A percentile compares a stretch with the other conserved stretches of the same genome.
Conservation (phyloP, 805 yeast species). For the Myxozyma neotropica region DNA sequence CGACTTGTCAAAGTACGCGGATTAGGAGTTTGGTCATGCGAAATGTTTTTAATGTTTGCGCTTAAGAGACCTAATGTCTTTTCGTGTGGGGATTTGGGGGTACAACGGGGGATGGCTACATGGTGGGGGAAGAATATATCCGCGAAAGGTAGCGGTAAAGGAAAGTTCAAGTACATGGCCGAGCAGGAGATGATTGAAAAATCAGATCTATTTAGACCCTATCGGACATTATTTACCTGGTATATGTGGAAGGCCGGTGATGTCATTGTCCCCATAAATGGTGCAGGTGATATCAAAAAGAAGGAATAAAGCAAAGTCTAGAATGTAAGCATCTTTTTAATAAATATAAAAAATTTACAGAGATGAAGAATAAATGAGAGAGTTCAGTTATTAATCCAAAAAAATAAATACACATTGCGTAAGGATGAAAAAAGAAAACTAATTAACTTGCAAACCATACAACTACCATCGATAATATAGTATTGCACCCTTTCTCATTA, state of each 20-base stretch:
- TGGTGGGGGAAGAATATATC: conserved; percentile 60
- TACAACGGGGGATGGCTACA: conserved; percentile 74
- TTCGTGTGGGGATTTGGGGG: conserved; percentile 78
- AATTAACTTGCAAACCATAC: background rate
- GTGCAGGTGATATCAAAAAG: conserved; percentile 8
- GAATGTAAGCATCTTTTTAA: too few species aligned
- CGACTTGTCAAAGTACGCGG: conserved; percentile 64
- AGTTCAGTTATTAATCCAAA: background rate
- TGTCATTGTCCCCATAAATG: conserved; percentile 29
- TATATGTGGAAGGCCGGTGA: conserved; percentile 35
- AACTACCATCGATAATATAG: background rate
- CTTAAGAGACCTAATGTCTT: conserved; percentile 68
- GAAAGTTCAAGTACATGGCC: conserved; percentile 41
- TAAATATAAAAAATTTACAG: too few species aligned
- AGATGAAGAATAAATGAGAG: too few species aligned
- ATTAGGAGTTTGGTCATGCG: conserved; percentile 82
- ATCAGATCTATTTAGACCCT: conserved; percentile 66
- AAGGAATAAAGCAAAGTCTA: too few species aligned
- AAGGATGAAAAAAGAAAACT: background rate
- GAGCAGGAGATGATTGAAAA: conserved; percentile 64
- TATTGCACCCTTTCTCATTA: background rate
- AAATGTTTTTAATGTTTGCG: conserved; percentile 80
- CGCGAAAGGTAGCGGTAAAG: conserved; percentile 45
- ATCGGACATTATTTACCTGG: conserved; percentile 44
- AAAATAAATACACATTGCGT: conserved; percentile 9